Evolutionary conservation across 345 rosid species (phyloP), one percentile per base, ranked within the genome.

Genomic region (Syzygium aqueum): DNA sequence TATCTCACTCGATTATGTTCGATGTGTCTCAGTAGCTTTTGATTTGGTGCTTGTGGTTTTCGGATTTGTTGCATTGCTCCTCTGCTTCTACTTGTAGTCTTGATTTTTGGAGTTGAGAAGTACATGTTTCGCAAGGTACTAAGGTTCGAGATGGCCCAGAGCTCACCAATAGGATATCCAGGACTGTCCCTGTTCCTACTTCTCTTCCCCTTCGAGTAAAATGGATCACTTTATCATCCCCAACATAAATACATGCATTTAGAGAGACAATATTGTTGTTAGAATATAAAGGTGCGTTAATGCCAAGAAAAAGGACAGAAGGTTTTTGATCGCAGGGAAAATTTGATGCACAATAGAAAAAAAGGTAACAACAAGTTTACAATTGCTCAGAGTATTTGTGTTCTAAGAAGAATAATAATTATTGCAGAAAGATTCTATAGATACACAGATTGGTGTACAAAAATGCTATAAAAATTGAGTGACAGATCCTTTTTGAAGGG

Each of bases 131-230:
- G 85, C 99, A 97, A 21, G 94, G 94, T 11, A 88, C 89, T 46
- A 85, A 92, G 87, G 86, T 28, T 63, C 87, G 92, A 14, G 95
- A 87, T 22, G 99, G 96, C 54, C 91, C 94, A n/a, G 99, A 96
- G 91, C 99, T 97, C 33, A 91, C 91, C 67, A 97, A 89, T 23
- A 97, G 89, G 77, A 93, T 40, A 90, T 97, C 99, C 57, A 97
- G 87, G 43, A 92, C 91, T 1, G 96, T 96, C 21, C 99, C 99
- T 2, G 99, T 95, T 87, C 95, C 99, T 14, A 97, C 96, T 91
- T 97, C 99, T 92, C 95, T 93, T 85, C 99, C 99, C 10, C 91
- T 92, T 89, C 99, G 92, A 1, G 99, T 97, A 88, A 97, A 97
- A 91, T 96, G 99, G 90, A 97, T 84, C 53, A 97, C 99, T 80